phyloP scores from a whole-genome alignment of 345 rosid genomes.

The Dipteronia sinensis region DNA sequence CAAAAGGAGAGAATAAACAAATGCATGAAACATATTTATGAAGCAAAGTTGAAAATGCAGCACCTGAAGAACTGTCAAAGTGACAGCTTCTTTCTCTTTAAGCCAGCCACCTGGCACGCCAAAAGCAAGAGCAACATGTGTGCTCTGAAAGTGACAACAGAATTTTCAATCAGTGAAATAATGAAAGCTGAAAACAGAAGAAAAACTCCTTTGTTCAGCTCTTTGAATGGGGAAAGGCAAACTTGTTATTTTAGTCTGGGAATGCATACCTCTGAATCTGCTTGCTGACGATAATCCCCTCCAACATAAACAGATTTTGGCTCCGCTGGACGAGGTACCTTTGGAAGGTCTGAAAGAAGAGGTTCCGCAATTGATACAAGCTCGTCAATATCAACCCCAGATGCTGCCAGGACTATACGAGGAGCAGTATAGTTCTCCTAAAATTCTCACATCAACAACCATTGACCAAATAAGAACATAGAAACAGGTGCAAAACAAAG shows the following conservation, averaged over 20 bases:
- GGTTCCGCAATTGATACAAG: slow-evolving; percentile 65
- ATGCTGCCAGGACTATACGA: slow-evolving; percentile 75
- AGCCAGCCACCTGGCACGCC: slow-evolving; percentile 79
- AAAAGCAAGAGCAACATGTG: slow-evolving; percentile 78
- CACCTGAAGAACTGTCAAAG: slow-evolving; percentile 78
- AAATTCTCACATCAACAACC: slow-evolving; percentile 23
- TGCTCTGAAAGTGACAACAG: slow-evolving; percentile 34
- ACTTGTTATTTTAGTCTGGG: slow-evolving; percentile 18
- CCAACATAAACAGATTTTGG: slow-evolving; percentile 68
- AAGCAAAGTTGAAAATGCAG: slow-evolving; percentile 16
- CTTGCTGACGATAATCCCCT: slow-evolving; percentile 70
- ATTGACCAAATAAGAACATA: slow-evolving; percentile 14
- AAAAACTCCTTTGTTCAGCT: neutral
- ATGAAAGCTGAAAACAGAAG: neutral
- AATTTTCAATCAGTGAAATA: neutral
- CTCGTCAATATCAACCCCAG: slow-evolving; percentile 69
- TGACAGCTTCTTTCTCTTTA: slow-evolving; percentile 61
- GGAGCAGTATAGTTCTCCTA: slow-evolving; percentile 72
- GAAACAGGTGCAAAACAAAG: slow-evolving; percentile 11
- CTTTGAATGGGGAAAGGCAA: slow-evolving; percentile 1
- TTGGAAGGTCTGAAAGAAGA: slow-evolving; percentile 65
- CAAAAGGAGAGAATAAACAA: neutral
- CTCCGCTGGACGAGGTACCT: slow-evolving; percentile 30
- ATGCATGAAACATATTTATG: neutral
- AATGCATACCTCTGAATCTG: slow-evolving; percentile 55